A percentile compares a stretch with the other conserved stretches of the same genome.
Evolutionary conservation across 805 yeast species (phyloP).

Genomic region (Kazachstania kunashirensis): DNA sequence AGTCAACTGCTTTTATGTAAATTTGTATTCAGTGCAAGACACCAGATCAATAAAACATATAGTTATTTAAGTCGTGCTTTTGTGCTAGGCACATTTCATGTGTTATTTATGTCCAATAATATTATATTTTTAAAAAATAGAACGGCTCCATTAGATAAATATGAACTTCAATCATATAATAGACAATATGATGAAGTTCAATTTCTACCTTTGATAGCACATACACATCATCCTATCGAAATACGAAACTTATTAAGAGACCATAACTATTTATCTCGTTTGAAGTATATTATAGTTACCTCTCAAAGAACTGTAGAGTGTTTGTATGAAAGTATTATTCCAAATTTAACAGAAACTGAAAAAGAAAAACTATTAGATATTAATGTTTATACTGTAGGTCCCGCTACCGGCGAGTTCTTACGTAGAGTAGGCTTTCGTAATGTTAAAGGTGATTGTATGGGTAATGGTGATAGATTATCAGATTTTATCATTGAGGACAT

Average conservation of each 20-base stretch:
- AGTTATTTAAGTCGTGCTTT: too few species aligned
- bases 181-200: constrained; percentile 32
- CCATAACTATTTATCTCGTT: constrained; percentile 31
- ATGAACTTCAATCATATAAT: constrained; percentile 36
- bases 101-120: constrained; percentile 11
- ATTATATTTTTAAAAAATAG: constrained; percentile 60
- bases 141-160: constrained; percentile 61
- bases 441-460: constrained; percentile 60
- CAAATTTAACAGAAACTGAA: constrained; percentile 10
- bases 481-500: constrained; percentile 43
- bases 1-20: too few species aligned
- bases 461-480: constrained; percentile 68
- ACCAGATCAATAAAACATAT: too few species aligned
- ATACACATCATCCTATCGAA: constrained; percentile 38
- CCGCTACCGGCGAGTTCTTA: constrained; percentile 64
- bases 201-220: constrained; percentile 70
- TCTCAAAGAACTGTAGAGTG: constrained; percentile 90
- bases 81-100: too few species aligned
- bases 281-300: constrained; percentile 61
- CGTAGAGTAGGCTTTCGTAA: constrained; percentile 51
- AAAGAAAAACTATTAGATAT: constrained; percentile 32
- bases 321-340: constrained; percentile 38
- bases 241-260: constrained; percentile 39
- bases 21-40: too few species aligned
- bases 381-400: constrained; percentile 81